These are phyloP conservation scores for Dryas drummondii DNA, from an alignment of 306 rosid species.

Conservation along the genomic window DNA sequence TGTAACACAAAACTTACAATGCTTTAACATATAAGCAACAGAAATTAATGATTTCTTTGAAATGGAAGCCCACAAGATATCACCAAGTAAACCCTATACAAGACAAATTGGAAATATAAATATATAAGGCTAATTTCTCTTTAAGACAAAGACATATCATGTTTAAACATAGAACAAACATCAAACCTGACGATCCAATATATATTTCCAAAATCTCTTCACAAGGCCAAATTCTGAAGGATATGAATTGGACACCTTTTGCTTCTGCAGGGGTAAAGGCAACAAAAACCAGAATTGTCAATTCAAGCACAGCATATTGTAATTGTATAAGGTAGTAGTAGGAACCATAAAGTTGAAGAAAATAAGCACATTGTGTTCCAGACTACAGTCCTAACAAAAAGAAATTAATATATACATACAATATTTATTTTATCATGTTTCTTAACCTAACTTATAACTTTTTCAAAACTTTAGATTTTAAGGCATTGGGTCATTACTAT, in stretches of 20 bases:
- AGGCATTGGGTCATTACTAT: background rate
- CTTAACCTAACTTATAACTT: background rate
- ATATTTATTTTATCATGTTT: background rate
- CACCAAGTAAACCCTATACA: conserved; percentile 64
- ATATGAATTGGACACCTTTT: conserved; percentile 64
- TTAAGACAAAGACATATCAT: background rate
- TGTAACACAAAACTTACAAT: conserved; percentile 54
- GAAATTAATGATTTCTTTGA: conserved; percentile 72
- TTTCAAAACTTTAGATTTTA: background rate
- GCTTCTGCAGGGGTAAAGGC: conserved; percentile 66
- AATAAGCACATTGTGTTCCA: background rate
- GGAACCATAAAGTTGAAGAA: conserved; percentile 1
- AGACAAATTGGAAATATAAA: conserved; percentile 10
- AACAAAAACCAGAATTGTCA: conserved; percentile 20
- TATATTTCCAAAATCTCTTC: conserved; percentile 90
- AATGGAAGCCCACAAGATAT: conserved; percentile 79
- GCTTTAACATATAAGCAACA: conserved; percentile 65
- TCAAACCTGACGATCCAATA: conserved; percentile 68
- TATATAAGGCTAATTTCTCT: conserved; percentile 15
- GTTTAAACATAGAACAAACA: conserved; percentile 11
- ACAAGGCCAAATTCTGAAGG: conserved; percentile 77
- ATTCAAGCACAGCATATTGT: conserved; percentile 5
- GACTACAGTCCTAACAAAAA: conserved; percentile 15
- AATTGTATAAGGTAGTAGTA: background rate
- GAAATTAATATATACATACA: background rate